Conservation (phyloP, 257 asterid species). For the Datura wrightii region DNA sequence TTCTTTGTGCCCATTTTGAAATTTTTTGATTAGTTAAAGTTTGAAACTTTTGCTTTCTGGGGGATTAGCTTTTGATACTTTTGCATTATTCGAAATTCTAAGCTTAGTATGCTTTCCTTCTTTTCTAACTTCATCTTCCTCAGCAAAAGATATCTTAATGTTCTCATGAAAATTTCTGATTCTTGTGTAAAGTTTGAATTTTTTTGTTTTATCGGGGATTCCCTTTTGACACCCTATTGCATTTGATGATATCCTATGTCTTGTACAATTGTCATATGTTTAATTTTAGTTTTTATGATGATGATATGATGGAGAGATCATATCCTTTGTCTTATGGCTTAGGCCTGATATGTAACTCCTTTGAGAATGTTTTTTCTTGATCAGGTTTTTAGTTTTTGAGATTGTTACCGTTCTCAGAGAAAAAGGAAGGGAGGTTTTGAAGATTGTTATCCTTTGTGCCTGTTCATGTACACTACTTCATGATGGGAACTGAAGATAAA, state of each 20-base stretch:
- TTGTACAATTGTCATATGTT: not conserved
- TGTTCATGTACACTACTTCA: not conserved
- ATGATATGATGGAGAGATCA: not conserved
- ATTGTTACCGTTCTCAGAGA: not conserved
- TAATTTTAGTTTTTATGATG: not conserved
- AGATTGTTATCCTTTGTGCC: not conserved
- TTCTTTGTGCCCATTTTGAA: not conserved
- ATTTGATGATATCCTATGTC: not conserved
- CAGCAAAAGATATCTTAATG: not conserved
- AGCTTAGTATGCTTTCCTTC: not conserved
- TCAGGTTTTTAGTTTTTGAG: not conserved
- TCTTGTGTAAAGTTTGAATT: not conserved
- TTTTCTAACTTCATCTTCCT: not conserved
- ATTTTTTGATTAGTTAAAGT: not conserved
- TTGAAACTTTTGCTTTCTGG: not conserved
- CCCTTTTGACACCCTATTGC: not conserved
- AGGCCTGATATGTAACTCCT: not conserved
- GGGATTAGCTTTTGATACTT: constrained; percentile 30
- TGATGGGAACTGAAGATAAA: constrained; percentile 13
- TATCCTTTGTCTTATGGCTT: not conserved
- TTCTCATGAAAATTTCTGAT: not conserved
- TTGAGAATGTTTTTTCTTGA: not conserved
- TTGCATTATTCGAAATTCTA: not conserved
- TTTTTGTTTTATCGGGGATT: constrained; percentile 47
- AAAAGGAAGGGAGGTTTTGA: not conserved